phyloP scores from a whole-genome alignment of 192 early-diverging fungal species.

The Umbelopsis isabellina region DNA sequence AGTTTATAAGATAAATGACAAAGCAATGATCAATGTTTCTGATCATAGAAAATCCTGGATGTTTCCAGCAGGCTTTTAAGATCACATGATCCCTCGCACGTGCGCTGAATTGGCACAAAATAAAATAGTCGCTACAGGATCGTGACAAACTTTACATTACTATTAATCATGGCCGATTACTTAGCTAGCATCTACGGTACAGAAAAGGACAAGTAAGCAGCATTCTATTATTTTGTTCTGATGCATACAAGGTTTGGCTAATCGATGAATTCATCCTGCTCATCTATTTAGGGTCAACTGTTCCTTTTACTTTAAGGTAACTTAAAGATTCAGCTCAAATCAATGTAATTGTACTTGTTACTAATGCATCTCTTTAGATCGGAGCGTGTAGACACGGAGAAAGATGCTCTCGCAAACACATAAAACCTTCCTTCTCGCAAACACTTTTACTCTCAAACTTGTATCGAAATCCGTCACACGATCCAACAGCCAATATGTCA shows the following conservation, averaged over 20 bases:
- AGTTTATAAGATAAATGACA: too few species aligned
- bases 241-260: background rate
- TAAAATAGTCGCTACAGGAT: background rate
- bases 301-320: constrained; percentile 94
- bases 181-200: constrained; percentile 94
- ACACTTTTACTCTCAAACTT: constrained; percentile 94
- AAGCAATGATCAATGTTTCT: too few species aligned
- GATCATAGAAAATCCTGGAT: too few species aligned
- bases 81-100: too few species aligned
- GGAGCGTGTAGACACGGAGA: constrained; percentile 98
- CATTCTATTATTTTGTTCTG: background rate
- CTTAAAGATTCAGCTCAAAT: background rate
- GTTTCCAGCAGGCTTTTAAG: too few species aligned
- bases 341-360: background rate
- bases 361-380: constrained; percentile 52
- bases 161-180: constrained; percentile 74
- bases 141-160: background rate
- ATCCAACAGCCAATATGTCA: constrained; percentile 62
- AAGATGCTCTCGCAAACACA: constrained; percentile 94
- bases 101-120: background rate
- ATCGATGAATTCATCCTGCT: constrained; percentile 1
- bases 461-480: constrained; percentile 90
- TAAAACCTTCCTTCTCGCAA: constrained; percentile 95
- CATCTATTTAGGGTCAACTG: constrained; percentile 79
- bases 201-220: constrained; percentile 89